Percentiles rank a stretch among this genome's conserved stretches.
phyloP scores from a whole-genome alignment of 129 eudicot genomes.

The Apium graveolens region DNA sequence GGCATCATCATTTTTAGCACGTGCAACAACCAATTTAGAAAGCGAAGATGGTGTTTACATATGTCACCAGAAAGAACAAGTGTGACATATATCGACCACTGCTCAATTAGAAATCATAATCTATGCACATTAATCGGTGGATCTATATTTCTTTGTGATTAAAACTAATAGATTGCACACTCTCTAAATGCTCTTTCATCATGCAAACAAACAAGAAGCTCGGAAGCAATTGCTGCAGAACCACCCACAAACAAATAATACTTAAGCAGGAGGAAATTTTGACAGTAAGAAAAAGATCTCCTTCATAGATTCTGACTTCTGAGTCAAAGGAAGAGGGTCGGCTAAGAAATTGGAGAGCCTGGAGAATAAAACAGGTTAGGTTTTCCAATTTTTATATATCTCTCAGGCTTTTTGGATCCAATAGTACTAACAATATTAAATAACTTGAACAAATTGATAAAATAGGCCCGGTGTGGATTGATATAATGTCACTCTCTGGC shows the following conservation, averaged over 20 bases:
- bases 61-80: not conserved
- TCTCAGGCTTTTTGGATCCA: no score
- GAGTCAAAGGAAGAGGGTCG: not conserved
- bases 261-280: not conserved
- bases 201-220: not conserved
- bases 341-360: not conserved
- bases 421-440: no score
- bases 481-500: not conserved
- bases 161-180: not conserved
- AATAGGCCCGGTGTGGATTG: not conserved
- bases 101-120: not conserved
- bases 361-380: not conserved
- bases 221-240: not conserved
- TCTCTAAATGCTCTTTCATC: not conserved
- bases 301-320: not conserved
- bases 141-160: not conserved
- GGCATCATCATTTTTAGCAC: not conserved
- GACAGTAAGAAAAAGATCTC: not conserved
- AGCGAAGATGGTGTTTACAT: not conserved
- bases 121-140: not conserved
- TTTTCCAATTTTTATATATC: no score
- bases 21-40: not conserved
- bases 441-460: no score
- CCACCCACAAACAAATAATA: not conserved
- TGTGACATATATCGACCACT: not conserved